Evolutionary conservation across 305 asterid genomes (phyloP).

Genomic region (Ilex paraguariensis): DNA sequence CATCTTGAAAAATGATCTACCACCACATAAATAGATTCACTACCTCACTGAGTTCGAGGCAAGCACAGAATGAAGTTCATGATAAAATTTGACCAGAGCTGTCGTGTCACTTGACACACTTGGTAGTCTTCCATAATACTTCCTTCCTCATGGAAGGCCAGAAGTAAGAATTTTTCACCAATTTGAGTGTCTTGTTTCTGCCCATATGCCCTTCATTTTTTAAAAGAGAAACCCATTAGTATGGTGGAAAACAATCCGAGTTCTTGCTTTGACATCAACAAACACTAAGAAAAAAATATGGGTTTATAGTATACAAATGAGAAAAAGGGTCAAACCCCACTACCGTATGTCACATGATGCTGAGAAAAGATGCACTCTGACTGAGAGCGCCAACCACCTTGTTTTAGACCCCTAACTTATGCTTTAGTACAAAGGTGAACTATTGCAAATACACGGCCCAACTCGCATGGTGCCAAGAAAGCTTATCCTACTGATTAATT

Average conservation of each 20-base stretch:
- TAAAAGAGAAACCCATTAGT: not conserved
- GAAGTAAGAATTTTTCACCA: too few relatives aligned
- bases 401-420: not conserved
- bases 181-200: too few relatives aligned
- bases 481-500: not conserved
- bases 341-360: not conserved
- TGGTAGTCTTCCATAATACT: too few relatives aligned
- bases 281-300: not conserved
- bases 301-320: not conserved
- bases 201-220: too few relatives aligned
- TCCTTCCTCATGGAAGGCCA: too few relatives aligned
- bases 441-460: not conserved
- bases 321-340: not conserved
- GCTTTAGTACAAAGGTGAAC: not conserved
- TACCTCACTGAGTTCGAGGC: too few relatives aligned
- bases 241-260: not conserved
- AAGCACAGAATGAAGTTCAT: too few relatives aligned
- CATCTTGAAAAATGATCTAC: too few relatives aligned
- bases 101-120: too few relatives aligned
- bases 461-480: not conserved
- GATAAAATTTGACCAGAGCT: too few relatives aligned
- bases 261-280: not conserved
- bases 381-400: not conserved
- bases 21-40: too few relatives aligned
- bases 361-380: not conserved